Evolutionary conservation across 441 rosid species (phyloP).

Genomic region (Brassica balearica): DNA sequence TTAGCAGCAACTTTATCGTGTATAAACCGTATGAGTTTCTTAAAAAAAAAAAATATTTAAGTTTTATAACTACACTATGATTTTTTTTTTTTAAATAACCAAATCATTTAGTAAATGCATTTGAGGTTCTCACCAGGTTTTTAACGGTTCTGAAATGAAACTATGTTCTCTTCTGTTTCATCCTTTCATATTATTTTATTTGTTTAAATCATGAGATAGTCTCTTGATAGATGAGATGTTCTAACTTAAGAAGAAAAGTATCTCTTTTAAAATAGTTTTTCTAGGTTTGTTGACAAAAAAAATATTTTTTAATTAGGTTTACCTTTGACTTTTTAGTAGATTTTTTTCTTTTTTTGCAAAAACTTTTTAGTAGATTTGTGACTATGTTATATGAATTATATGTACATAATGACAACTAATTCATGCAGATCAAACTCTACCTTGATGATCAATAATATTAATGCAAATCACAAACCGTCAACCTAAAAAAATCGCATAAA

Average conservation of each 20-base stretch:
- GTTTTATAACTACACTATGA: not conserved
- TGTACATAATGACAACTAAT: constrained; percentile 23
- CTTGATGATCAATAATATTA: constrained; percentile 27
- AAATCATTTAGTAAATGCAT: not conserved
- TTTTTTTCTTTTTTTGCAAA: not conserved
- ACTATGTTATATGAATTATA: constrained; percentile 36
- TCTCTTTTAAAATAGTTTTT: not conserved
- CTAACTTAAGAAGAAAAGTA: not conserved
- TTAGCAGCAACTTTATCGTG: not conserved
- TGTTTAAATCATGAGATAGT: not conserved
- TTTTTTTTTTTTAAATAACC: not conserved
- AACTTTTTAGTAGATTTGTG: constrained; percentile 30
- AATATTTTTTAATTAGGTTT: constrained; percentile 32
- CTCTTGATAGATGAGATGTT: not conserved
- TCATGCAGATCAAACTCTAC: constrained; percentile 39
- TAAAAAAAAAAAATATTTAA: not conserved
- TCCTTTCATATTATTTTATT: too few relatives aligned
- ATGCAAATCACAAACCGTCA: constrained; percentile 1
- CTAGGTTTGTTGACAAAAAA: not conserved
- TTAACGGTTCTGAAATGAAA: not conserved
- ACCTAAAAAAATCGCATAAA: not conserved
- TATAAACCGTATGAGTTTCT: not conserved
- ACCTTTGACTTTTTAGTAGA: constrained; percentile 34
- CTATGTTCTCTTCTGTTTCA: not conserved
- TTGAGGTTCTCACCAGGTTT: not conserved